A percentile compares a stretch with the other conserved stretches of the same genome.
These are phyloP conservation scores for Mollisiaceae sp. DNA, from an alignment of 2,329 filamentous ascomycete genomes.

Conservation along the genomic window DNA sequence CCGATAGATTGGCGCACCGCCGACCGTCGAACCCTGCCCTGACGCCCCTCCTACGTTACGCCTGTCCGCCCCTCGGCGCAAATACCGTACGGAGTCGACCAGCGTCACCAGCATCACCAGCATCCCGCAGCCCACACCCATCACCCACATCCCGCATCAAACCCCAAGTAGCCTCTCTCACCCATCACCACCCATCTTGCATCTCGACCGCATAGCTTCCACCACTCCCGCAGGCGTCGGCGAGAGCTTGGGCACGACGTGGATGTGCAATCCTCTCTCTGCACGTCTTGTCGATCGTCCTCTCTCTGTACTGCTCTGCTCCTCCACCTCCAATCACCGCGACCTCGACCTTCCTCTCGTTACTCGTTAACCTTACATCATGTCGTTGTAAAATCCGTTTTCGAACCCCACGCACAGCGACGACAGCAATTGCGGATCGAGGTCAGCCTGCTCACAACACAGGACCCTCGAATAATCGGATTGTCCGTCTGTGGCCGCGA, in stretches of 20 bases:
- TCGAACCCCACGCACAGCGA: neutral
- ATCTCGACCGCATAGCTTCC: neutral
- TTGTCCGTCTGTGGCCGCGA: neutral
- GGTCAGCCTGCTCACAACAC: neutral
- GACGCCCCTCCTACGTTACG: neutral
- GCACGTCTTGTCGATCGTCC: conserved; percentile 1
- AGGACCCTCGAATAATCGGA: neutral
- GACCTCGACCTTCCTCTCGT: neutral
- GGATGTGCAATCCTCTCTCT: neutral
- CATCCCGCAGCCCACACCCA: too few relatives aligned
- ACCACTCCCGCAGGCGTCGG: too few relatives aligned
- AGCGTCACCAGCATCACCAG: too few relatives aligned
- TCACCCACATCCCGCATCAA: neutral
- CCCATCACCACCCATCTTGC: neutral
- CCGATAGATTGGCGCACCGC: neutral
- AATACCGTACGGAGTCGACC: neutral
- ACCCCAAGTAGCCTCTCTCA: conserved; percentile 1
- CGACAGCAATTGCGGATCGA: neutral
- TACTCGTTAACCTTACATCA: neutral
- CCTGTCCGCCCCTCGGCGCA: neutral
- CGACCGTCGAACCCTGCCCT: neutral
- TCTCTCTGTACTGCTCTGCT: neutral
- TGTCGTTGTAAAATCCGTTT: neutral
- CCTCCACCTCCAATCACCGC: neutral
- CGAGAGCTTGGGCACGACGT: too few relatives aligned